These are phyloP conservation scores for Oenanthe sinensis DNA, from an alignment of 129 eudicot species.

Conservation along the genomic window DNA sequence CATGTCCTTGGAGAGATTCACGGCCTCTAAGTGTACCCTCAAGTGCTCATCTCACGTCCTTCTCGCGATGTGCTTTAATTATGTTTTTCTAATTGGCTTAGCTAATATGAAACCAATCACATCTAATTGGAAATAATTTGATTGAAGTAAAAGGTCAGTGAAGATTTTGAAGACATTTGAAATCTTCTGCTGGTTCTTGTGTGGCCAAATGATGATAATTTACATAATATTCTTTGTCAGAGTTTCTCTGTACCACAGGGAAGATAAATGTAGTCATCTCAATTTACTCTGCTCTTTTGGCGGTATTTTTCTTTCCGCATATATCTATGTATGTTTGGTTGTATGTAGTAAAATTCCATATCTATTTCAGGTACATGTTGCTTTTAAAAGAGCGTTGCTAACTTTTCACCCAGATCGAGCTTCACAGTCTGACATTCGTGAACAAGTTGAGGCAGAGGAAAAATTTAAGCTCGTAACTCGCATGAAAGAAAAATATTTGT, in stretches of 20 bases:
- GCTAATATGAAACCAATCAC: neutral
- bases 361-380: conserved; percentile 66
- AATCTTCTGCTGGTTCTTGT: neutral
- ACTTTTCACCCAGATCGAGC: conserved; percentile 72
- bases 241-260: neutral
- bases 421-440: conserved; percentile 40
- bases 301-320: neutral
- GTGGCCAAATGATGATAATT: neutral
- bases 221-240: neutral
- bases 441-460: conserved; percentile 80
- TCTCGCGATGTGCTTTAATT: neutral
- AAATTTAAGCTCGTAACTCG: conserved; percentile 70
- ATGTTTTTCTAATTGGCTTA: neutral
- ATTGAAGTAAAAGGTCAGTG: neutral
- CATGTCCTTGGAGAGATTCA: too few relatives aligned
- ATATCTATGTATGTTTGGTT: neutral
- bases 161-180: neutral
- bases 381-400: conserved; percentile 62
- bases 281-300: neutral
- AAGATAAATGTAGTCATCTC: neutral
- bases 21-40: too few relatives aligned
- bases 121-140: neutral
- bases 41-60: too few relatives aligned
- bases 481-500: conserved; percentile 52
- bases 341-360: neutral